phyloP scores from a whole-genome alignment of 2,329 filamentous ascomycete genomes.

The Bipolaris zeicola region DNA sequence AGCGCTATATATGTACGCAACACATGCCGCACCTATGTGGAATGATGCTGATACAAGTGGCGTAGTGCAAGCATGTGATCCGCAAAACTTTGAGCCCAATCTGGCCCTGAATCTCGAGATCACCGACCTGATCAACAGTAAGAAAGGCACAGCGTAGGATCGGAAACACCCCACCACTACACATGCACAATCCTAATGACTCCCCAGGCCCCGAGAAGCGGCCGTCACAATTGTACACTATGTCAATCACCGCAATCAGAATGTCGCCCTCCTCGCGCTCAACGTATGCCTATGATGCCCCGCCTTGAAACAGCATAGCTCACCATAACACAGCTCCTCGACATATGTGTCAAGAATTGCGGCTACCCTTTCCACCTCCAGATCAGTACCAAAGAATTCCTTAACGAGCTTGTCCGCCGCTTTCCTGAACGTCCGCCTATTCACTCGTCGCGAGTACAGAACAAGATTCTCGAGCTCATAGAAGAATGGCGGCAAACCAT shows the following conservation, averaged over 20 bases:
- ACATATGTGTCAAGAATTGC: slow-evolving; percentile 99
- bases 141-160: slow-evolving; percentile 83
- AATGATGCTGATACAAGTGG: slow-evolving; percentile 16
- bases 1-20: slow-evolving; percentile 80
- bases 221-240: slow-evolving; percentile 91
- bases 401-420: slow-evolving; percentile 94
- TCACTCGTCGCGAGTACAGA: slow-evolving; percentile 83
- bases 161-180: neutral
- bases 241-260: slow-evolving; percentile 96
- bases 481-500: slow-evolving; percentile 99
- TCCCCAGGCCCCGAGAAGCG: slow-evolving; percentile 78
- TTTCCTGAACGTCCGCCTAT: slow-evolving; percentile 93
- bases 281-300: slow-evolving; percentile 56
- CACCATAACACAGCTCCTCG: slow-evolving; percentile 68
- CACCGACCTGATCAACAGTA: slow-evolving; percentile 92
- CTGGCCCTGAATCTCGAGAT: slow-evolving; percentile 96
- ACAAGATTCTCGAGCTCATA: slow-evolving; percentile 91
- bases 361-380: slow-evolving; percentile 98
- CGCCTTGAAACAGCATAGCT: slow-evolving; percentile 22
- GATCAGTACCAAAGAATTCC: slow-evolving; percentile 97
- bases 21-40: neutral
- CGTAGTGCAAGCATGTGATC: slow-evolving; percentile 86
- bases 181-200: slow-evolving; percentile 23
- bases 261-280: slow-evolving; percentile 88
- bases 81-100: slow-evolving; percentile 97